A percentile compares a stretch with the other conserved stretches of the same genome.
phyloP scores from a whole-genome alignment of 208 protist species.

The Trypanosoma boissoni region DNA sequence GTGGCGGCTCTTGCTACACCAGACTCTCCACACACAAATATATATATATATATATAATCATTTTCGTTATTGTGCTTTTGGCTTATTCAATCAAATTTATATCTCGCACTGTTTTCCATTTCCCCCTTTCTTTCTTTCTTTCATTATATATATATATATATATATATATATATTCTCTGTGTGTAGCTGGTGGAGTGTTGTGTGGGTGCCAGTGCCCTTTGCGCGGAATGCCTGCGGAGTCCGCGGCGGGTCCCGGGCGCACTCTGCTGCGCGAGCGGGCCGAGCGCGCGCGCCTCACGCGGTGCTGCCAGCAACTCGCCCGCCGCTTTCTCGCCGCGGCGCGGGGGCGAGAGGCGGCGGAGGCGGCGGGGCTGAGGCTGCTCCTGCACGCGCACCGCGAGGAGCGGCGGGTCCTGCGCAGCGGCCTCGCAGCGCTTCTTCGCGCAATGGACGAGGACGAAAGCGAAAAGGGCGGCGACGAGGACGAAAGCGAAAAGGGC shows the following conservation, averaged over 20 bases:
- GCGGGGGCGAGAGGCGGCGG: constrained; percentile 49
- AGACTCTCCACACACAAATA: no score
- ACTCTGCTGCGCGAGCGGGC: not conserved
- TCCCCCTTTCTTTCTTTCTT: not conserved
- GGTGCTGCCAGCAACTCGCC: constrained; percentile 46
- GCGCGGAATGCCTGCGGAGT: no score
- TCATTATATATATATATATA: not conserved
- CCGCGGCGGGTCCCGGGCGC: no score
- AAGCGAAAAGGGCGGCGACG: constrained; percentile 34
- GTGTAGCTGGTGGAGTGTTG: not conserved
- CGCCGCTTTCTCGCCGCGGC: constrained; percentile 41
- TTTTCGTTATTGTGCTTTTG: no score
- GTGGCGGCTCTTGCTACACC: not conserved
- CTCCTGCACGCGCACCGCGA: constrained; percentile 67
- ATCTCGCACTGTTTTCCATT: not conserved
- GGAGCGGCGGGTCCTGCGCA: constrained; percentile 59
- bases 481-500: no score
- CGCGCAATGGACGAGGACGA: constrained; percentile 15
- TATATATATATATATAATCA: no score
- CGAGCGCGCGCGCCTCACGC: constrained; percentile 9
- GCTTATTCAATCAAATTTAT: not conserved
- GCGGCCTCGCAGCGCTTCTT: constrained; percentile 22
- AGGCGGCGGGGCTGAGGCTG: constrained; percentile 60
- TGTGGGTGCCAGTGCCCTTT: not conserved
- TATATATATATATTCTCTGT: constrained; percentile 6